These are phyloP conservation scores for Colletotrichum paranaense DNA, from an alignment of 2,329 filamentous ascomycete species.

Conservation along the genomic window DNA sequence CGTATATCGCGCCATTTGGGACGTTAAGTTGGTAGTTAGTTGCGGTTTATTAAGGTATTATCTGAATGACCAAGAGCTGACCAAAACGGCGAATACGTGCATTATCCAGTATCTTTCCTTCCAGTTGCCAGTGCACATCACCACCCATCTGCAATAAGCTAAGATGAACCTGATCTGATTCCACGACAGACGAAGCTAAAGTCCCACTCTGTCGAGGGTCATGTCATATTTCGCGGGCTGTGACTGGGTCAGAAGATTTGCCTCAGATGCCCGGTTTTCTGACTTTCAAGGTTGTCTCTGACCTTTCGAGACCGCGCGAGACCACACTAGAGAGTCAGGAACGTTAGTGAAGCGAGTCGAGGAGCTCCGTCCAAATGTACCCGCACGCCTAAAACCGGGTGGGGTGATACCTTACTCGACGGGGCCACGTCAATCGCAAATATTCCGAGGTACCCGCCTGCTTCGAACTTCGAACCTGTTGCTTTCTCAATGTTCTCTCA, in stretches of 20 bases:
- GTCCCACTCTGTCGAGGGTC: neutral
- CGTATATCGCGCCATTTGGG: neutral
- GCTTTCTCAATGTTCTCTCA: no score
- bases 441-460: neutral
- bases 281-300: conserved; percentile 1
- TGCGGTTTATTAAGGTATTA: neutral
- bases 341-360: neutral
- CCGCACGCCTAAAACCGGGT: neutral
- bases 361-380: neutral
- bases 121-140: neutral
- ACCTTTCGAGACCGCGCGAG: neutral
- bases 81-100: neutral
- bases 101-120: neutral
- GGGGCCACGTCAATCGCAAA: neutral
- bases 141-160: conserved; percentile 15
- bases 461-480: neutral
- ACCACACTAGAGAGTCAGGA: neutral
- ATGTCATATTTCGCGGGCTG: neutral
- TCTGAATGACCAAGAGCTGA: no score
- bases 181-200: neutral
- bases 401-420: neutral
- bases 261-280: neutral
- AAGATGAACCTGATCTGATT: conserved; percentile 33
- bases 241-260: neutral
- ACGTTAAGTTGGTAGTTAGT: neutral